Conservation (phyloP, 306 rosid genomes). For the Aeschynomene evenia region DNA sequence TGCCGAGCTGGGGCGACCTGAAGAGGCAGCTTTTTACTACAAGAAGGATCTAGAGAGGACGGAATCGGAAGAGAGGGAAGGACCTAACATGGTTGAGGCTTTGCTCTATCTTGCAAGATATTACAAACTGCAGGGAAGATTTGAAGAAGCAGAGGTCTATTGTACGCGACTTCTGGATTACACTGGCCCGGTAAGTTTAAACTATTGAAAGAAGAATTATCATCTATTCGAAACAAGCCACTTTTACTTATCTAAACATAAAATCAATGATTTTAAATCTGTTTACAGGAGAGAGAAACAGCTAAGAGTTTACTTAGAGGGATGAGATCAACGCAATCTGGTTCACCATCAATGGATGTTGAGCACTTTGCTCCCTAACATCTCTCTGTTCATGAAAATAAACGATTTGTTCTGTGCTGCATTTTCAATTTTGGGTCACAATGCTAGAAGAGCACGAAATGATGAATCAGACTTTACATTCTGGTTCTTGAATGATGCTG, state of each 20-base stretch:
- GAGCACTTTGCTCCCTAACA: slow-evolving; percentile 78
- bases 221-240: slow-evolving; percentile 15
- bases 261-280: slow-evolving; percentile 2
- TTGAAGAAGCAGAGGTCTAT: slow-evolving; percentile 90
- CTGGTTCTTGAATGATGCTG: not conserved
- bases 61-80: slow-evolving; percentile 97
- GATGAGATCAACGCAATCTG: slow-evolving; percentile 68
- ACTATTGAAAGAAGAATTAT: not conserved
- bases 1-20: slow-evolving; percentile 60
- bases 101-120: slow-evolving; percentile 74
- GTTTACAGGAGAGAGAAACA: slow-evolving; percentile 86
- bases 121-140: slow-evolving; percentile 49
- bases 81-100: slow-evolving; percentile 94
- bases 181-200: slow-evolving; percentile 83
- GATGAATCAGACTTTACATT: not conserved
- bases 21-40: slow-evolving; percentile 93
- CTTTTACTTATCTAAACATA: not conserved
- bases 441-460: not conserved
- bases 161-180: slow-evolving; percentile 97
- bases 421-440: slow-evolving; percentile 22
- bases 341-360: slow-evolving; percentile 69
- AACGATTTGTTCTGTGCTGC: not conserved
- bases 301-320: slow-evolving; percentile 89
- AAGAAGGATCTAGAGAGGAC: slow-evolving; percentile 91
- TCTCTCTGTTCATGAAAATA: slow-evolving; percentile 7